phyloP scores from a whole-genome alignment of 768 basidiomycete species.

The Pleurotus tuber-regium region DNA sequence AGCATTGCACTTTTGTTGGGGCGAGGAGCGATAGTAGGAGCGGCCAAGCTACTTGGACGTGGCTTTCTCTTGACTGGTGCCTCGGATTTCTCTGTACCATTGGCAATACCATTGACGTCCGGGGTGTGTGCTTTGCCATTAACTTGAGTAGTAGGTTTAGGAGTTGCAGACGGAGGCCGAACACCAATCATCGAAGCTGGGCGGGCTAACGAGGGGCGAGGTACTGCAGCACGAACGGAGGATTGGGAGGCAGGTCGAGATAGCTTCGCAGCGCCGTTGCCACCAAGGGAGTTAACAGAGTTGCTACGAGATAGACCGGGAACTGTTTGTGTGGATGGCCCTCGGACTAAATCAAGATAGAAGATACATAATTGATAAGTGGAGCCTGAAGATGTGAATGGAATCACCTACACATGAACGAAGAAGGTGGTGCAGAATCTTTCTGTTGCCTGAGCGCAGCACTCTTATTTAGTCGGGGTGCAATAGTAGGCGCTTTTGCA shows the following conservation, averaged over 20 bases:
- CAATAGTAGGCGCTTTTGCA: conserved; percentile 58
- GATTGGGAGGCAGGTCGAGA: conserved; percentile 29
- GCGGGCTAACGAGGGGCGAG: conserved; percentile 28
- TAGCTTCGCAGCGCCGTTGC: too few species aligned
- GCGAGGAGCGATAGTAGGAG: conserved; percentile 65
- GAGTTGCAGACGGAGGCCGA: conserved; percentile 13
- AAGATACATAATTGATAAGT: conserved; percentile 1
- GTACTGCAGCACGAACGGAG: conserved; percentile 18
- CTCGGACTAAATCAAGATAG: conserved; percentile 39
- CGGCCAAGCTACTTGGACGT: conserved; percentile 55
- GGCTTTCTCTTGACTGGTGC: conserved; percentile 35
- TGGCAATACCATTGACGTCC: conserved; percentile 17
- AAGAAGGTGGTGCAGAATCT: conserved; percentile 58
- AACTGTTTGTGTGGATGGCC: conserved; percentile 37
- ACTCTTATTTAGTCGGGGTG: conserved; percentile 78
- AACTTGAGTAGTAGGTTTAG: conserved; percentile 12
- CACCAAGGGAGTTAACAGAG: conserved; percentile 33
- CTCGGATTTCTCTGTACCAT: conserved; percentile 12
- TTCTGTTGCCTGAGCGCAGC: conserved; percentile 66
- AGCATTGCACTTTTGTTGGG: conserved; percentile 74
- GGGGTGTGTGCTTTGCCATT: not conserved
- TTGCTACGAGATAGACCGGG: conserved; percentile 44
- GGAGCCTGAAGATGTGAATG: not conserved
- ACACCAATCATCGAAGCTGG: conserved; percentile 40
- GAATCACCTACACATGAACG: conserved; percentile 64